Conservation (phyloP, 2,329 filamentous ascomycete genomes). For the Pestalotiopsis sp. region DNA sequence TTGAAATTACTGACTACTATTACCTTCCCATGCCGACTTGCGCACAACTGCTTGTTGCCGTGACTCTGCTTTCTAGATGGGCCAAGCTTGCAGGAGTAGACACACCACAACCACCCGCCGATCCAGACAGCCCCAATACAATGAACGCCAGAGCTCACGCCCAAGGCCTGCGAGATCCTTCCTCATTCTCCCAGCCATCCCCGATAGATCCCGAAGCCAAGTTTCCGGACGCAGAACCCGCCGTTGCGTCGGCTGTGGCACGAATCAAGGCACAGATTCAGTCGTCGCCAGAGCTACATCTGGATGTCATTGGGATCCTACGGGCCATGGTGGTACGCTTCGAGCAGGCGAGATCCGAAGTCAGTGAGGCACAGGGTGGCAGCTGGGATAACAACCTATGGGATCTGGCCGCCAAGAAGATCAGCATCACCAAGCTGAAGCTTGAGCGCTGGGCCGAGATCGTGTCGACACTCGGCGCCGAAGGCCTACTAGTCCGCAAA, state of each 20-base stretch:
- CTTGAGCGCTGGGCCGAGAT: constrained; percentile 51
- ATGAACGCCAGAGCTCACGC: constrained; percentile 9
- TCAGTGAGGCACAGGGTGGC: constrained; percentile 29
- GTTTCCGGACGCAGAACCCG: constrained; percentile 23
- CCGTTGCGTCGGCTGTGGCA: constrained; percentile 42
- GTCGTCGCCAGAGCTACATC: constrained; percentile 45
- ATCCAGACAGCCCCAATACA: background rate
- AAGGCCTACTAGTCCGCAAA: constrained; percentile 24
- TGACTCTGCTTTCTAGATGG: constrained; percentile 55
- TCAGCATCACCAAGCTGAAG: constrained; percentile 49
- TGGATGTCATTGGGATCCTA: constrained; percentile 49
- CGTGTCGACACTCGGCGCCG: constrained; percentile 36
- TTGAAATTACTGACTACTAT: constrained; percentile 47
- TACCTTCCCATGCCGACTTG: constrained; percentile 48
- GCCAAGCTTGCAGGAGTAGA: constrained; percentile 47
- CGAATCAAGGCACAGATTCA: constrained; percentile 44
- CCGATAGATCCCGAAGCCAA: constrained; percentile 10
- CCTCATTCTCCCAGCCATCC: background rate
- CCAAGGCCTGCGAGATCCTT: constrained; percentile 13
- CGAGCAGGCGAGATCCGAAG: constrained; percentile 39
- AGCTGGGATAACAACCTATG: constrained; percentile 48
- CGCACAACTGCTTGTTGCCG: constrained; percentile 51
- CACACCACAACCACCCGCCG: constrained; percentile 15
- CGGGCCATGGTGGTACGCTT: constrained; percentile 43
- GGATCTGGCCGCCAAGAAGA: constrained; percentile 50